These are phyloP conservation scores for Mallotus nudiflorus DNA, from an alignment of 345 rosid genomes.

Conservation along the genomic window DNA sequence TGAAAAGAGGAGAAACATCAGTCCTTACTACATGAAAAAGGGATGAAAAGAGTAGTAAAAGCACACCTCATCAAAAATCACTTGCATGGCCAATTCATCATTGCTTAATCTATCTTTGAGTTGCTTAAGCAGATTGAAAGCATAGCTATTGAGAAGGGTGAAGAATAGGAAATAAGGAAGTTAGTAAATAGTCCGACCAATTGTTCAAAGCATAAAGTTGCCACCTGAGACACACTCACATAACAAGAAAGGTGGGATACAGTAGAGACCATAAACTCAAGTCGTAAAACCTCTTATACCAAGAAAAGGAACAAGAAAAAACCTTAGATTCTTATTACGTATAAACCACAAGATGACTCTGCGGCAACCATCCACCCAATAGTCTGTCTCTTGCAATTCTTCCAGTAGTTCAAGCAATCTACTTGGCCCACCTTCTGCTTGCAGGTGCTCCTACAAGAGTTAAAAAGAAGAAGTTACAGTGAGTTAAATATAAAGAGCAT, in stretches of 20 bases:
- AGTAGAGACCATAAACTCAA: not conserved
- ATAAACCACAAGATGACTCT: slow-evolving; percentile 55
- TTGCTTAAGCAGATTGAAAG: slow-evolving; percentile 62
- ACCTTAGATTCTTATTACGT: slow-evolving; percentile 60
- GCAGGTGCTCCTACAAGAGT: slow-evolving; percentile 49
- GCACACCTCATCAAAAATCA: slow-evolving; percentile 65
- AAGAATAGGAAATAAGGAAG: not conserved
- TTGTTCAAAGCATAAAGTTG: not conserved
- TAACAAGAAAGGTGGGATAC: not conserved
- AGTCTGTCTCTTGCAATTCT: slow-evolving; percentile 47
- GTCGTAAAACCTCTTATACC: not conserved
- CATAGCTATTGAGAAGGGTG: slow-evolving; percentile 37
- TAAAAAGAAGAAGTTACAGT: not conserved
- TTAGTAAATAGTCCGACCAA: not conserved
- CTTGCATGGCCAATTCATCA: slow-evolving; percentile 52
- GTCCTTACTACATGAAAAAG: not conserved
- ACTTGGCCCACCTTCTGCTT: slow-evolving; percentile 47
- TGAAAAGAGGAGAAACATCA: too few species aligned
- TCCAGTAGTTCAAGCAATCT: slow-evolving; percentile 52
- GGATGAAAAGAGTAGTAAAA: slow-evolving; percentile 9
- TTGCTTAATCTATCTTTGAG: slow-evolving; percentile 38
- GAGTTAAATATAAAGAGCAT: not conserved
- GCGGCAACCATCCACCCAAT: slow-evolving; percentile 70
- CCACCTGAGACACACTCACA: slow-evolving; percentile 4
- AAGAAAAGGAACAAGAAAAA: not conserved